Evolutionary conservation across 1,284 basidiomycete species (phyloP), one percentile per base, ranked within the genome.

Genomic region (Vanrija sp.): DNA sequence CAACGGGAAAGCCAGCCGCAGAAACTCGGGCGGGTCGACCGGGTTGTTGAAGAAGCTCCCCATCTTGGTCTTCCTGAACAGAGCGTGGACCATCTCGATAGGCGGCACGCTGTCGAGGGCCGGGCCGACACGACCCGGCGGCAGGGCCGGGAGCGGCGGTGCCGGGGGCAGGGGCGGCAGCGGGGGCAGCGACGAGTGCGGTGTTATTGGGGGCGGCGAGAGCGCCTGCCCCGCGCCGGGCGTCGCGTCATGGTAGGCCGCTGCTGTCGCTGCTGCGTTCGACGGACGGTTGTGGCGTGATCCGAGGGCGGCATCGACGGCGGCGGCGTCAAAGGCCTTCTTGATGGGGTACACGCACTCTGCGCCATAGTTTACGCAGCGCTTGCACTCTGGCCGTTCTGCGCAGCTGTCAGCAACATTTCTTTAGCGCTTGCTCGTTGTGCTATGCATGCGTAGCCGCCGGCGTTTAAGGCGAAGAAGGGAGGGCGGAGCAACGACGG

Each of bases 21-120:
- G 54, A 31, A 71, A 73, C 14, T 69, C 65, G 23, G 71, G 71
- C 22, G 69, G 64, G 18, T 62, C 55, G n/a, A 62, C 39, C 6
- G 66, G 65, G 23, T 64, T 62, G 39, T 57, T 57, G 49, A 65
- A 73, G 54, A 65, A 73, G n/a, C 56, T 53, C 10, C 68, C 67
- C 71, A 73, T 70, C 41, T 63, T 57, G 6, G 71, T 73, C 45
- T 61, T 60, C 44, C 68, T 55, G 51, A 65, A 67, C 22, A 71
- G 49, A 3, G 71, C 69, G 47, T 67, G 60, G 22, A 72, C 53
- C 20, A 64, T 53, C 19, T 72, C 68, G 14, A 71, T 57, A 1
- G 62, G 53, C 37, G 59, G 60, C 48, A 63, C 57, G 27, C 45
- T 44, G 31, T 58, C 56, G 25, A 58, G 41, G 5, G 47, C 54